Evolutionary conservation across 2,329 filamentous ascomycete species (phyloP).

Genomic region (Ceratocystis papillata): DNA sequence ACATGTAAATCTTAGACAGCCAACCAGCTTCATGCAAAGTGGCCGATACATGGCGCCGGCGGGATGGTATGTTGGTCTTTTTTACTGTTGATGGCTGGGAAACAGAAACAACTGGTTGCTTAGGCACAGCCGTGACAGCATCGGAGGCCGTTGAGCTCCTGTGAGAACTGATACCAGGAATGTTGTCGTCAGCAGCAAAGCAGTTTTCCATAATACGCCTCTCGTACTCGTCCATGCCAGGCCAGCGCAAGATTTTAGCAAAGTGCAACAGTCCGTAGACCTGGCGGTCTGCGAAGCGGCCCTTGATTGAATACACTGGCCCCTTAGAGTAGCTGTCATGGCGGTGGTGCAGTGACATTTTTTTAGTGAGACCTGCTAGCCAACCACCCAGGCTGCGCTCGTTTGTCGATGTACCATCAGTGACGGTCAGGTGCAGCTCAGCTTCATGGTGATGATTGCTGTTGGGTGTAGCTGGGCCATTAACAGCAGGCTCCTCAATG

Average conservation of each 20-base stretch:
- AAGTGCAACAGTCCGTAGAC: slow-evolving; percentile 53
- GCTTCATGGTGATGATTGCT: slow-evolving; percentile 14
- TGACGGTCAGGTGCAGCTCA: slow-evolving; percentile 25
- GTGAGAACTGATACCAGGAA: not conserved
- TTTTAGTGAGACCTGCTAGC: slow-evolving; percentile 48
- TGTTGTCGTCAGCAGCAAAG: slow-evolving; percentile 20
- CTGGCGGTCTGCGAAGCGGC: slow-evolving; percentile 48
- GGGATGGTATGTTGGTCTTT: slow-evolving; percentile 30
- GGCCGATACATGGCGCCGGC: slow-evolving; percentile 46
- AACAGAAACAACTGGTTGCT: slow-evolving; percentile 7
- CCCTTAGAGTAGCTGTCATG: slow-evolving; percentile 28
- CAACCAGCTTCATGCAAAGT: slow-evolving; percentile 51
- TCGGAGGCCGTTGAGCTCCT: not conserved
- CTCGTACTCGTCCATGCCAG: slow-evolving; percentile 45
- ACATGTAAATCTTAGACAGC: slow-evolving; percentile 58
- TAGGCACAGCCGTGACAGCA: slow-evolving; percentile 8
- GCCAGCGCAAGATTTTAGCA: slow-evolving; percentile 52
- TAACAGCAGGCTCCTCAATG: slow-evolving; percentile 32
- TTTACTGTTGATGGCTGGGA: slow-evolving; percentile 8
- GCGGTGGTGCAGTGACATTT: slow-evolving; percentile 34
- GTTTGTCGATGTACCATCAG: slow-evolving; percentile 27
- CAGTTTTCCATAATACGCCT: slow-evolving; percentile 41
- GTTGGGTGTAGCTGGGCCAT: slow-evolving; percentile 2
- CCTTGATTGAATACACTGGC: slow-evolving; percentile 42
- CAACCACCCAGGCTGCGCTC: slow-evolving; percentile 34